phyloP scores from a whole-genome alignment of 306 rosid genomes.

The Chamaecrista fasciculata region DNA sequence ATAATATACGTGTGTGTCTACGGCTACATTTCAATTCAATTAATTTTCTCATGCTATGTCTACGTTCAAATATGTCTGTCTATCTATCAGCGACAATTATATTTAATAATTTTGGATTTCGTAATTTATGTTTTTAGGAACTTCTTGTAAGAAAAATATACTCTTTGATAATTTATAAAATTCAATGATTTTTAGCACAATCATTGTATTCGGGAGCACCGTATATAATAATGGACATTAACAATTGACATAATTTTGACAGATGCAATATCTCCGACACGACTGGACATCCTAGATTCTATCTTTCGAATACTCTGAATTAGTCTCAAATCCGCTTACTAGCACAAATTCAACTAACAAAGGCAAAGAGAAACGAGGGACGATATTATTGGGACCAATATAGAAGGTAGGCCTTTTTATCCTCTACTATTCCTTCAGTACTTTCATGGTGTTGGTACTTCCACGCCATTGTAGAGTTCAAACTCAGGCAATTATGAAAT shows the following conservation, averaged over 20 bases:
- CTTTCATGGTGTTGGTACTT: background rate
- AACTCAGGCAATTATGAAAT: background rate
- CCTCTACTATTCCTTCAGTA: background rate
- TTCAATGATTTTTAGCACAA: slow-evolving; percentile 14
- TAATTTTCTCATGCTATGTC: background rate
- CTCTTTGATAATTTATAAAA: too few species aligned
- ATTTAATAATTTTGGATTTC: slow-evolving; percentile 16
- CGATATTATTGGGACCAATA: too few species aligned
- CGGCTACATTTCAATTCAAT: background rate
- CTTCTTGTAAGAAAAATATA: too few species aligned
- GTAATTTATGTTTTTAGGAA: too few species aligned
- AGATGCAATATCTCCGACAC: background rate
- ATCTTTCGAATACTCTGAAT: background rate
- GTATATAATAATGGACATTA: background rate
- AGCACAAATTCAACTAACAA: background rate
- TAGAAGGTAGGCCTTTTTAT: background rate
- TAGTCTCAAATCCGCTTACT: background rate
- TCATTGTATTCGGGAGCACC: slow-evolving; percentile 23
- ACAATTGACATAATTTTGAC: background rate
- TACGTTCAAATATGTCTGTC: background rate
- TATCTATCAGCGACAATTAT: slow-evolving; percentile 4
- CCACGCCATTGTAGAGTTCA: background rate
- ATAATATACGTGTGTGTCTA: slow-evolving; percentile 16
- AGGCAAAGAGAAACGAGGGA: background rate
- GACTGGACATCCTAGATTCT: background rate